Base-by-base conservation (phyloP, 140 eudicot genomes). In the Erigeron philadelphicus region DNA sequence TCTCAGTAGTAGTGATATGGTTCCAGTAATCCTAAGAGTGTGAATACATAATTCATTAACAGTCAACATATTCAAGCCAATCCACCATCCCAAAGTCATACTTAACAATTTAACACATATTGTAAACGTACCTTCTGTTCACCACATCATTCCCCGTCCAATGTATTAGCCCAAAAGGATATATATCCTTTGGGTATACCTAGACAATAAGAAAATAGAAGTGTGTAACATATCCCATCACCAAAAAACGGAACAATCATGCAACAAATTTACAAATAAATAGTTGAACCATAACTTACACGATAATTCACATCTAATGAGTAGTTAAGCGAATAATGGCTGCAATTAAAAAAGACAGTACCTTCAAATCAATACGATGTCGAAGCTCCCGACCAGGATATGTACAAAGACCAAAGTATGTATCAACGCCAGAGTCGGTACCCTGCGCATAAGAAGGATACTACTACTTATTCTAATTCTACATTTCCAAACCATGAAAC, bases 121-220 rank as follows among this genome's bases (percentile, higher is more conserved):
- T 31, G 38, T 65, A 16, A 35, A 35, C 45, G 18, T 56, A 89
- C 98, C 98, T 93, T 79, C 98, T 71, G 75, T 93, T 93, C 25
- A 93, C 75, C 35, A 87, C 95, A 77, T 93, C 98, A 76, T 93
- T 93, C 53, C 98, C 98, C 6, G 96, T 93, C 98, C 98, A 93
- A 9, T 81, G 83, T 73, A 93, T 86, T 64, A 93, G 81, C 64
- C 98, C 98, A 81, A 89, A 93, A 31, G 95, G 86, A 77, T 93
- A 78, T 77, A 89, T 93, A 62, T 87, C 90, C 78, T 88, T 85
- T 13, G 98, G 98, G 82, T 86, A 89, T 19, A 93, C 98, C 98
- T 90, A 61, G 52, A 79, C 31, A 16, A 68, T 11, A 47, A 52
- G n/a, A 58, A 72, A 45, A 25, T 12, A 71, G n/a, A 45, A 63